Evolutionary conservation across 2,329 filamentous ascomycete genomes (phyloP).

Genomic region (Fusarium compactum): DNA sequence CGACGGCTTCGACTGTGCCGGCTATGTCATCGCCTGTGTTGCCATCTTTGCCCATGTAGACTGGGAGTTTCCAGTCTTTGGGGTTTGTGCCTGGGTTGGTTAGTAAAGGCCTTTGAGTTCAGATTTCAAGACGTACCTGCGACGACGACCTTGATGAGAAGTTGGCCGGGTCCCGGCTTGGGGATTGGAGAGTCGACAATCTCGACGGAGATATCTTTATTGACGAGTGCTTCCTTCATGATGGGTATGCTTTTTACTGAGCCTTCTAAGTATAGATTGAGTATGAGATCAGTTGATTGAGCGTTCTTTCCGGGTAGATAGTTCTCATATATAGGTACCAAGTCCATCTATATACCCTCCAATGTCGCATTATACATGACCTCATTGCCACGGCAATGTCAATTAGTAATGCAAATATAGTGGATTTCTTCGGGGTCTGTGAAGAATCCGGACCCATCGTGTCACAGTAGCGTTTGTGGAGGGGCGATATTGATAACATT

Average conservation of each 20-base stretch:
- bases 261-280: no score
- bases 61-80: conserved; percentile 47
- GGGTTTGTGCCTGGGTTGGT: conserved; percentile 39
- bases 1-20: conserved; percentile 36
- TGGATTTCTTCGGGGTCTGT: background rate
- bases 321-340: no score
- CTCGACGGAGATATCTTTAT: conserved; percentile 10
- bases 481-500: background rate
- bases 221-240: conserved; percentile 32
- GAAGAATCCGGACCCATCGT: background rate
- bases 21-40: conserved; percentile 48
- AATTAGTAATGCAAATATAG: conserved; percentile 9
- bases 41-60: accelerated
- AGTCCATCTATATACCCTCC: no score
- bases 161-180: conserved; percentile 6
- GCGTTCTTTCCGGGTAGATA: background rate
- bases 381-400: background rate
- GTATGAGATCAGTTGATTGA: no score
- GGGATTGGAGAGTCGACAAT: conserved; percentile 15
- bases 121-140: background rate
- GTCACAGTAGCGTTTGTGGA: background rate
- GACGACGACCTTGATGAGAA: conserved; percentile 20
- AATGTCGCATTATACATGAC: background rate
- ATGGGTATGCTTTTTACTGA: background rate
- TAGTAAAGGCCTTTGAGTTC: background rate